Base-by-base conservation (phyloP, 306 rosid species). In the Clitoria ternatea region DNA sequence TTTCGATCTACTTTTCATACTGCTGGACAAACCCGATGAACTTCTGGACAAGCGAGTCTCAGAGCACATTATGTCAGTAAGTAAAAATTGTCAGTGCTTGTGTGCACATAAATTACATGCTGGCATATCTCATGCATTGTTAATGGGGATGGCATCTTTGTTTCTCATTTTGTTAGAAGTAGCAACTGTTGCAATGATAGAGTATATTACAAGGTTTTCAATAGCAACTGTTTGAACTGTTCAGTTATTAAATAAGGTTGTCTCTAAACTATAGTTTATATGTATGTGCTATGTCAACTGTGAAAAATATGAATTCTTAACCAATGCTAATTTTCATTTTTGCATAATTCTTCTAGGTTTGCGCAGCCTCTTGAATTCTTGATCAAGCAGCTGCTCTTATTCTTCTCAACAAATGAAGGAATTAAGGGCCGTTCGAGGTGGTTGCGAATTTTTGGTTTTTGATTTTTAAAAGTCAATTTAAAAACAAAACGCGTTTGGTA, bases 1-100 rank as follows among this genome's bases (percentile, higher is more conserved):
- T 63, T 90, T 94, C 84, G 98, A 94, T 80, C 80, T 90, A 78
- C 89, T 94, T 77, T 94, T 94, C 81, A 94, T 94, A 78, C 79
- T 94, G 85, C 95, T 94, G 65, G 98, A 94, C 81, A 89, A 94
- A 79, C 98, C 97, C 15, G 92, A 90, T 82, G 98, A 90, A 82
- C 82, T 90, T 81, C 69, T 88, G 79, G 98, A 94, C 82, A 94
- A 90, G 81, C 91, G 82, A 84, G 84, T 94, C 56, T 94, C 96
- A 0, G 97, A 94, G 77, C 98, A 94, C 86, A 90, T 94, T 71
- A 90, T 94, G 97, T 86, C 97, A 6, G 98, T 94, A 84, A 90
- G 96, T 87, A 60, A 57, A 52, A 67, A 22, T 69, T 29, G 17
- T 71, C 2, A 1, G 45, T 55, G 56, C 54, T 60, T 61, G 37